Conservation (phyloP, 345 rosid species). For the Punica granatum region DNA sequence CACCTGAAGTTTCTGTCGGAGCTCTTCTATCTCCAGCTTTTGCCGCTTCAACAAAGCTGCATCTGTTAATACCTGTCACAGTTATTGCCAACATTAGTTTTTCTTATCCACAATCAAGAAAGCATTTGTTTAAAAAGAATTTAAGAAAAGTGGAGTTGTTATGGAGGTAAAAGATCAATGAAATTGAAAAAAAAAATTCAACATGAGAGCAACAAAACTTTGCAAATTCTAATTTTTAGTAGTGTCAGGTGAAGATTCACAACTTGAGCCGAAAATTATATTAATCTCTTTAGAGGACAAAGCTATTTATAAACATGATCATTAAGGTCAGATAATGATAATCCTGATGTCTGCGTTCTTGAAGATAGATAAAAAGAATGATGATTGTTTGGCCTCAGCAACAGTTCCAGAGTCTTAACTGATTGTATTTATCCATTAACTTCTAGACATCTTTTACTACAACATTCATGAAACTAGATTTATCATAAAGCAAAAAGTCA, state of each 20-base stretch:
- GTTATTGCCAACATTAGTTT: conserved; percentile 20
- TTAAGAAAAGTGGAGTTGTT: not conserved
- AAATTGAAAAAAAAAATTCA: not conserved
- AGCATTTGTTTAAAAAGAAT: not conserved
- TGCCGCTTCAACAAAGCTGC: conserved; percentile 88
- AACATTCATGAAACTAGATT: not conserved
- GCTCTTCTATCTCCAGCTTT: conserved; percentile 90
- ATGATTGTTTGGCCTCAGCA: no score
- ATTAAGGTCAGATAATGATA: no score
- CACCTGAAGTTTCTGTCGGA: conserved; percentile 80
- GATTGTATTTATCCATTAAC: not conserved
- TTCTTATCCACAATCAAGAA: conserved; percentile 5
- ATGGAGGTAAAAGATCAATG: not conserved
- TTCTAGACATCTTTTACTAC: not conserved
- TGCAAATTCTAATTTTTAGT: not conserved
- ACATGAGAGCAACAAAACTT: not conserved
- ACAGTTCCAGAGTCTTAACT: not conserved
- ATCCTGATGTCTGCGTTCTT: no score
- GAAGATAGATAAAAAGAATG: no score
- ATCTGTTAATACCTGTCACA: conserved; percentile 77
- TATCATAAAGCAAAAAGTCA: not conserved
- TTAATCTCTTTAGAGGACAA: no score
- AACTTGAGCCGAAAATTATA: not conserved
- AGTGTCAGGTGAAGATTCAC: not conserved
- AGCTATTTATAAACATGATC: not conserved